Conservation (phyloP, 768 basidiomycete species). For the Tephrocybe sp. region DNA sequence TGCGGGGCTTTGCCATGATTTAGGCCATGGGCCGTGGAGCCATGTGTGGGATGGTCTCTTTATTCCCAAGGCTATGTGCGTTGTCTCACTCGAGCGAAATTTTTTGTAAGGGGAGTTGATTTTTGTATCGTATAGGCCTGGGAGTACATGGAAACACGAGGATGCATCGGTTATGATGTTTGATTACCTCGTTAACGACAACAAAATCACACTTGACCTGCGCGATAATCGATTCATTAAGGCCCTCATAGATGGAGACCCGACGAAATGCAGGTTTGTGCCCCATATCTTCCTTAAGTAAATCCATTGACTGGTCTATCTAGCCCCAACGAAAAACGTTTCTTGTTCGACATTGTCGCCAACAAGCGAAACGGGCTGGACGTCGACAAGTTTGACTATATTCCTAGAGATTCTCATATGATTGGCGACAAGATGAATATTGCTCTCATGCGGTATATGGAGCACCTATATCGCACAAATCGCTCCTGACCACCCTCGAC, state of each 20-base stretch:
- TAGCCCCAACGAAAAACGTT: conserved; percentile 57
- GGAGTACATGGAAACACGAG: conserved; percentile 69
- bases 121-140: conserved; percentile 34
- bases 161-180: conserved; percentile 84
- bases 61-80: conserved; percentile 67
- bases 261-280: conserved; percentile 49
- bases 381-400: conserved; percentile 92
- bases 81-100: conserved; percentile 15
- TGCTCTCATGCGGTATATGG: conserved; percentile 50
- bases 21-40: conserved; percentile 85
- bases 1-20: conserved; percentile 82
- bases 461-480: not conserved
- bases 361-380: conserved; percentile 83
- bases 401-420: conserved; percentile 70
- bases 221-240: conserved; percentile 66
- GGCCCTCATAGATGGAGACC: conserved; percentile 74
- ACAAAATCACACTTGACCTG: conserved; percentile 46
- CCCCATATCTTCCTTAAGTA: not conserved
- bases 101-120: not conserved
- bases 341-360: conserved; percentile 83
- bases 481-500: too few relatives aligned
- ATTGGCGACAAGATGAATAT: conserved; percentile 63
- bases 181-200: conserved; percentile 59
- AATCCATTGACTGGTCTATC: not conserved
- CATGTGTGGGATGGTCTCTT: conserved; percentile 81